Base-by-base conservation (phyloP, 2,329 filamentous ascomycete genomes). In the Graphilbum sp. region DNA sequence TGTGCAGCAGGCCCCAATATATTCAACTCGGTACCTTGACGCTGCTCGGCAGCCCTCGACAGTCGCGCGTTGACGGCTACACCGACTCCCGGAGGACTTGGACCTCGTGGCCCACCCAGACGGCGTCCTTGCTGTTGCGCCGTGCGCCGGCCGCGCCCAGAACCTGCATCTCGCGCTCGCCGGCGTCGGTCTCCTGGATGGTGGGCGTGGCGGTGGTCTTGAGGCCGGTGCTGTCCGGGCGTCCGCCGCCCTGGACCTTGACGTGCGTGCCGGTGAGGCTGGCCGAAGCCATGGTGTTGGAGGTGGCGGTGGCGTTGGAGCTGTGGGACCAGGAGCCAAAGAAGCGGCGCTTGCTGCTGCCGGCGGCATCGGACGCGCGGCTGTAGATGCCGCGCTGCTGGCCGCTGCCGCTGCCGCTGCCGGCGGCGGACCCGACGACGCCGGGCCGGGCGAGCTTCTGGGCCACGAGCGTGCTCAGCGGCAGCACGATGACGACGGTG, bases 391-490 rank as follows among this genome's bases (percentile, higher is more conserved):
- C 24, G 11, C 35, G n/a, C n/a, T n/a, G 36, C 15, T 15, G 32
- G 13, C 31, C 41, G 16, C 27, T 34, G 31, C 17, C 24, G 34
- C 10, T 4, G 31, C 19, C 16, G 35, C 25, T 20, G 20, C 27
- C 24, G 36, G 19, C 32, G 24, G 27, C 27, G 16, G 25, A 24
- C 19, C 32, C 35, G 10, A 40, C 24, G 21, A 66, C 32, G n/a
- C 30, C 27, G 15, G 21, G 25, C 23, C 32, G 35, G 10, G 41
- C 24, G 21, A 66, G 50, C 29, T 62, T 61, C 46, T 68, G 64
- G 8, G 68, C 68, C 13, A 66, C 55, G 23, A 72, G 58, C 5
- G 63, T 63, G 39, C 66, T 68, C 1, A 72, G 57, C 0, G 68
- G 67, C 0, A 73, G 58, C 30, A 71, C 59, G 36, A 70, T 49